Conservation (phyloP, 257 asterid species). For the Petunia secreta region DNA sequence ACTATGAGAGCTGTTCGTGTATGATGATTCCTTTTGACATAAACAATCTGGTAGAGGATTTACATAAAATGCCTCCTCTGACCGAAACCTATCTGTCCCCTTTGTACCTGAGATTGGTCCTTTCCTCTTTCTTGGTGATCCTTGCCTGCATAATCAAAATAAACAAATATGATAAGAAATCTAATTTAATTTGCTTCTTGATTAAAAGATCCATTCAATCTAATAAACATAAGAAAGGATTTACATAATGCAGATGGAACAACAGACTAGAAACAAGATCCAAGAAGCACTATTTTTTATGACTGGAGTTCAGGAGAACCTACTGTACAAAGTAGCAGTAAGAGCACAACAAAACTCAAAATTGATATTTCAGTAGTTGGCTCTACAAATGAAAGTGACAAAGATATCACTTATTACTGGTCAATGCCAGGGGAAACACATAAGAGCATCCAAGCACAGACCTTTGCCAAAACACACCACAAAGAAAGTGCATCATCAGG, state of each 20-base stretch:
- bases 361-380: background rate
- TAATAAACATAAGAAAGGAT: background rate
- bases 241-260: background rate
- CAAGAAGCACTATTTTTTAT: background rate
- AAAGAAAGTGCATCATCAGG: background rate
- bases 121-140: constrained; percentile 94
- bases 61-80: constrained; percentile 92
- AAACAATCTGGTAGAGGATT: constrained; percentile 94
- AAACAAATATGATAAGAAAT: background rate
- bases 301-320: background rate
- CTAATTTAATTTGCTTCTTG: background rate
- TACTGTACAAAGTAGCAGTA: background rate
- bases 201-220: background rate
- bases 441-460: background rate
- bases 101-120: constrained; percentile 88
- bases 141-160: constrained; percentile 65
- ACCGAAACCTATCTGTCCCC: constrained; percentile 83
- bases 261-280: background rate
- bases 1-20: constrained; percentile 35
- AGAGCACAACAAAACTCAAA: background rate
- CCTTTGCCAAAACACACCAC: constrained; percentile 20
- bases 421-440: background rate
- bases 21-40: constrained; percentile 54
- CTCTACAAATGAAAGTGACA: background rate
- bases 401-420: background rate